These are phyloP conservation scores for Trifolium subterraneum DNA, from an alignment of 306 rosid genomes.

Conservation along the genomic window DNA sequence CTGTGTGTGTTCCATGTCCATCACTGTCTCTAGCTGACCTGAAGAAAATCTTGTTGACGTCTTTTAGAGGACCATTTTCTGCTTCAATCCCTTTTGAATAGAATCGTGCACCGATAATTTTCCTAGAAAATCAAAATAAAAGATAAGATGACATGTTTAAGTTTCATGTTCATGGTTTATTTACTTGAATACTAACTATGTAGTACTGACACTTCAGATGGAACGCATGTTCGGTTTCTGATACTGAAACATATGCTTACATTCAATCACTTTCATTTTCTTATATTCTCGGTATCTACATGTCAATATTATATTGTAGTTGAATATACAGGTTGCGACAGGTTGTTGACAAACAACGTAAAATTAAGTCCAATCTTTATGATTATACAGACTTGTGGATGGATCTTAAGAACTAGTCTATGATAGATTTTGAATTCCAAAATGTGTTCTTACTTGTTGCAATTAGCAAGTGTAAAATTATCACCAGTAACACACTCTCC, in stretches of 20 bases:
- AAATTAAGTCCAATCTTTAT: neutral
- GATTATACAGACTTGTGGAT: neutral
- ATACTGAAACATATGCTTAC: too few relatives aligned
- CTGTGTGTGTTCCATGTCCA: slow-evolving; percentile 82
- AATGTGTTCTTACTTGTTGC: slow-evolving; percentile 62
- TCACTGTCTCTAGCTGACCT: slow-evolving; percentile 61
- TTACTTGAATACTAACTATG: slow-evolving; percentile 2
- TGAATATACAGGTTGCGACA: neutral
- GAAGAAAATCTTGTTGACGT: slow-evolving; percentile 50
- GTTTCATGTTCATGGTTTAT: slow-evolving; percentile 8
- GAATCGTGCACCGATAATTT: slow-evolving; percentile 67
- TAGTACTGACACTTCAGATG: too few relatives aligned
- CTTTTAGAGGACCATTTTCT: slow-evolving; percentile 59
- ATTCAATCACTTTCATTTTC: too few relatives aligned
- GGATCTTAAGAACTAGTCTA: slow-evolving; percentile 16
- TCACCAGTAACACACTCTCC: slow-evolving; percentile 71
- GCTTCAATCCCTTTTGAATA: slow-evolving; percentile 57
- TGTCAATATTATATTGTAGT: too few relatives aligned
- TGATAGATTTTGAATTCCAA: slow-evolving; percentile 23
- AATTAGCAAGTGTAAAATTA: slow-evolving; percentile 64
- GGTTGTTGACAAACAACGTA: neutral
- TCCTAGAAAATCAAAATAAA: slow-evolving; percentile 50
- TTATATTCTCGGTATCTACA: too few relatives aligned
- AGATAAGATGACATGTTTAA: slow-evolving; percentile 17
- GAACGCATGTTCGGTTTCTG: neutral